Evolutionary conservation across 176 grass and related monocot genomes (phyloP), one percentile per base, ranked within the genome.

Genomic region (Saccharum officinarum): DNA sequence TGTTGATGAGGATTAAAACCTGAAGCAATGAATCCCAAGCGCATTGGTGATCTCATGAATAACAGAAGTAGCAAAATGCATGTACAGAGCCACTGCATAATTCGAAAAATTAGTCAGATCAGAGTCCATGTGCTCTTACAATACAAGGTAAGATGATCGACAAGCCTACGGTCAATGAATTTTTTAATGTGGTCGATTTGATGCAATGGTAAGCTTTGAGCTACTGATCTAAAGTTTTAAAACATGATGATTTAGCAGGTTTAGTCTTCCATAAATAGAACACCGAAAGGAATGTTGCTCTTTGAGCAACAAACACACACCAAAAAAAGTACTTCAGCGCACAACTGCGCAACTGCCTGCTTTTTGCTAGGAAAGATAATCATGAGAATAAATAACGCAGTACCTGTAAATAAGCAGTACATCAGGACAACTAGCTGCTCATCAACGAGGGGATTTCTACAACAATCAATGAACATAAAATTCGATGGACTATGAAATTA

Each of bases 41-140:
- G 93, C 97, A 37, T 94, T 94, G 30, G 93, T 95, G 42, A 98
- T 98, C 88, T 98, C 97, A 85, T 94, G 89, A 84, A 98, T 94
- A 73, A 98, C 97, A 4, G 97, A 98, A 18, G 97, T 98, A 67
- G 93, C 97, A 86, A 98, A 98, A 89, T 98, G 86, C 80, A 98
- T 83, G 88, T 98, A 96, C 64, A 98, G 71, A 22, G 84, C 93
- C 78, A 95, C 97, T 98, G 89, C 73, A 71, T 69, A 83, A 9
- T 23, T 79, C 59, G 4, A 87, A 75, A 60, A 80, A 78, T 34
- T 16, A 59, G 10, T 82, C 23, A 78, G 71, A 77, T 55, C 4
- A 52, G 47, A 65, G 8, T 71, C 61, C 26, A 62, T 1, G 1
- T 4, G 1, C 20, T 6, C 2, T 18, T 38, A 71, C 26, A 79